Conservation (phyloP, 495 filamentous ascomycete species). For the Penicillium flavigenum region DNA sequence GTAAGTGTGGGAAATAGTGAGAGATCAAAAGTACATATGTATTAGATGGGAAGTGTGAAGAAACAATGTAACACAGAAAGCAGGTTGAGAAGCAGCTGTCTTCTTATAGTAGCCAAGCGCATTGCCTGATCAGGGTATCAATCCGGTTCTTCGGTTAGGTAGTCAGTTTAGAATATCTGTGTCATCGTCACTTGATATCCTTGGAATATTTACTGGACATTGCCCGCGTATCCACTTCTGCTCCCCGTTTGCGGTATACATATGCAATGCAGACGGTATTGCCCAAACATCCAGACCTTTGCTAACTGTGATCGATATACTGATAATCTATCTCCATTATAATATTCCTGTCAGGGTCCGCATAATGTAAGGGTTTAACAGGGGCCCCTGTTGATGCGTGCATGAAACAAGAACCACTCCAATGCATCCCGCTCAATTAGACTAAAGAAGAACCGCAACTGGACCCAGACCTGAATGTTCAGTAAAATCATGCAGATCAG, state of each 20-base stretch:
- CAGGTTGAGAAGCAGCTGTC: background rate
- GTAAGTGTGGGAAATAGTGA: too few species aligned
- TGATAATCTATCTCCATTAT: background rate
- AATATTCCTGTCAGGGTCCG: too few species aligned
- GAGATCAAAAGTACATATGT: too few species aligned
- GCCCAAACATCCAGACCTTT: background rate
- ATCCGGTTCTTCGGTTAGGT: background rate
- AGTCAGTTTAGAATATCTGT: too few species aligned
- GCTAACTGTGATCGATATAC: background rate
- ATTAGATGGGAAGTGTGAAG: background rate
- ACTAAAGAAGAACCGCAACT: background rate
- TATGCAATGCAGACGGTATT: background rate
- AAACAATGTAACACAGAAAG: background rate
- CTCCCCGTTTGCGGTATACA: background rate
- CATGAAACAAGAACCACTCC: background rate
- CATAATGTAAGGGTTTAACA: background rate
- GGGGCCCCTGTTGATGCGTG: background rate
- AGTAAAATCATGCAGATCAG: too few species aligned
- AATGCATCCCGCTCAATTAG: background rate
- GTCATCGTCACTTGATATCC: too few species aligned
- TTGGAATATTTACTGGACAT: too few species aligned
- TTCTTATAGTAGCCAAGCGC: constrained; percentile 1
- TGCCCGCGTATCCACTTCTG: too few species aligned
- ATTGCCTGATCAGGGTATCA: constrained; percentile 3
- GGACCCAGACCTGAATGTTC: background rate